These are phyloP conservation scores for Blastocystis sp. DNA, from an alignment of 352 stramenopile species.

Conservation along the genomic window DNA sequence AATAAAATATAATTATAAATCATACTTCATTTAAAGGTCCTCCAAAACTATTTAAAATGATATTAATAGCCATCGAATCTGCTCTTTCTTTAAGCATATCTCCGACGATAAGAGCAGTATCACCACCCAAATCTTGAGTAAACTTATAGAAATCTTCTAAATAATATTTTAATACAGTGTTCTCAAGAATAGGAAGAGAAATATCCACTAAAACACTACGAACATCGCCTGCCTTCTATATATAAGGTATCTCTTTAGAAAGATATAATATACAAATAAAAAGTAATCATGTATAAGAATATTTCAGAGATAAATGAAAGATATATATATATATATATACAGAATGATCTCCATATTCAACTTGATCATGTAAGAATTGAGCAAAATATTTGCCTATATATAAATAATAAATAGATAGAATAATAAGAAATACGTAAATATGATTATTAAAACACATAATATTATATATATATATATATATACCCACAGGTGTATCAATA, in stretches of 20 bases:
- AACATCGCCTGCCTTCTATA: constrained; percentile 47
- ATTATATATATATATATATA: constrained; percentile 88
- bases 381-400: too few relatives aligned
- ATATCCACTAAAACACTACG: constrained; percentile 90
- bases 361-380: constrained; percentile 65
- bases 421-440: too few relatives aligned
- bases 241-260: neutral
- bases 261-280: too few relatives aligned
- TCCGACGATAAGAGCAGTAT: constrained; percentile 87
- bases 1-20: too few relatives aligned
- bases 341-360: constrained; percentile 49
- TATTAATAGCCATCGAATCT: constrained; percentile 94
- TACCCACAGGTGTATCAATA: constrained; percentile 91
- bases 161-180: constrained; percentile 90
- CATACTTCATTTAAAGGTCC: constrained; percentile 61
- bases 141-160: constrained; percentile 77
- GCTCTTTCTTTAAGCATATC: constrained; percentile 75
- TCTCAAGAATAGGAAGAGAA: constrained; percentile 97
- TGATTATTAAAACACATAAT: too few relatives aligned
- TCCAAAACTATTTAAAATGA: constrained; percentile 94
- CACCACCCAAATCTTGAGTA: constrained; percentile 74
- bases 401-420: too few relatives aligned
- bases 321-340: neutral
- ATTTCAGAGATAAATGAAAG: too few relatives aligned
- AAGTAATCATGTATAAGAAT: too few relatives aligned